A percentile compares a stretch with the other conserved stretches of the same genome.
These are phyloP conservation scores for Trichophyton rubrum DNA, from an alignment of 2,329 filamentous ascomycete genomes.

Conservation along the genomic window DNA sequence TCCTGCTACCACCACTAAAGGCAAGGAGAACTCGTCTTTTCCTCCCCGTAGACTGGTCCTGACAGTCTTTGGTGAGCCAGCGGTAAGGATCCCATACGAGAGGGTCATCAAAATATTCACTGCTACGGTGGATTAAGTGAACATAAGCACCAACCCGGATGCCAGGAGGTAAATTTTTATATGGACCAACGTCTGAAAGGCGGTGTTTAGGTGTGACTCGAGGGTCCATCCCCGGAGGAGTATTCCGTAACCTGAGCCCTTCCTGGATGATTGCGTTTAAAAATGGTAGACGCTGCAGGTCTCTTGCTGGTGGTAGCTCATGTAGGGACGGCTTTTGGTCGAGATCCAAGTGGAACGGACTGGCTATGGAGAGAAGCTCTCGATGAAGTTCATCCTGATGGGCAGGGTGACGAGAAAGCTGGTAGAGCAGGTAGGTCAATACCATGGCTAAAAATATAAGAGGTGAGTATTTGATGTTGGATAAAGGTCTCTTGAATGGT, in stretches of 20 bases:
- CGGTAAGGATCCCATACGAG: background rate
- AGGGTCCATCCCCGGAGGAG: slow-evolving; percentile 5
- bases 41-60: background rate
- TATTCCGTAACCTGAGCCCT: slow-evolving; percentile 9
- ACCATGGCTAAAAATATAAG: slow-evolving; percentile 14
- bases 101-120: background rate
- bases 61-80: background rate
- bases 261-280: slow-evolving; percentile 10
- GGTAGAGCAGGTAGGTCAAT: slow-evolving; percentile 8
- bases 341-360: slow-evolving; percentile 2
- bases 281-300: slow-evolving; percentile 7
- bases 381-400: slow-evolving; percentile 8
- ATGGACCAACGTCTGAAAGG: background rate
- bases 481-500: background rate
- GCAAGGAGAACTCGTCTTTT: background rate
- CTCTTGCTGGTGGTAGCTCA: background rate
- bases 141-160: background rate
- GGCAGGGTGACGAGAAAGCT: slow-evolving; percentile 8
- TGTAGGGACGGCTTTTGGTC: background rate
- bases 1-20: background rate
- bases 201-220: slow-evolving; percentile 5
- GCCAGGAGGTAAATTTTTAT: background rate
- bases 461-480: background rate
- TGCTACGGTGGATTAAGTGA: background rate
- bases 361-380: slow-evolving; percentile 6